Evolutionary conservation across 2,329 filamentous ascomycete genomes (phyloP), one percentile per base, ranked within the genome.

Genomic region (Stylonectria norvegica): DNA sequence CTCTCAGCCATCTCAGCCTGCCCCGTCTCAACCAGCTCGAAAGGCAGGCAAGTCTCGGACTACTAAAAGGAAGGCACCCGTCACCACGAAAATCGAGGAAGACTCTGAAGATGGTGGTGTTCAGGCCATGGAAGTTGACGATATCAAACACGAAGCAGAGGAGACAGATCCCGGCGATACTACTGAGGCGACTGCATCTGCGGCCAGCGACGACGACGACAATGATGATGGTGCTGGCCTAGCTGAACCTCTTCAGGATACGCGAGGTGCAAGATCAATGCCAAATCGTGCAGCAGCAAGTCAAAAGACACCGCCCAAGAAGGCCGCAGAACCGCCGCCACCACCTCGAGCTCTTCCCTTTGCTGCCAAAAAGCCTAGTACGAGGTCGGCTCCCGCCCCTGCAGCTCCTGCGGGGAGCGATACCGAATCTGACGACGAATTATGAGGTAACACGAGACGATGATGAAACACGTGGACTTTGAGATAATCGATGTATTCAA

Each of bases 391-490:
- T 49, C 29, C 59, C 47, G 30, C 57, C 7, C 47, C 49, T 5
- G 35, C 36, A 10, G 28, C 40, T 14, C 40, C 53, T 8, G 58
- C 59, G 9, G 65, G 56, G 12, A 72, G 69, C 34, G 75, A 78
- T 38, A 75, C 73, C 0, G 73, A 73, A n/a, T 76, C 73, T 1
- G 76, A 78, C 44, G 76, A 79, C 50, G 76, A 80, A 53, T 49
- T 79, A 42, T 79, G 55, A 68, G 34, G 18, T 32, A 43, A 12
- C 34, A 43, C 4, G n/a, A n/a, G n/a, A n/a, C n/a, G n/a, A n/a
- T n/a, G n/a, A n/a, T n/a, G n/a, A n/a, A n/a, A n/a, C n/a, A n/a
- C n/a, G n/a, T n/a, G n/a, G n/a, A n/a, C n/a, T 47, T 19, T 30
- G 11, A 22, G 22, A 31, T 25, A 11, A 47, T 38, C 34, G 33